phyloP scores from a whole-genome alignment of 2,329 filamentous ascomycete species.

The Diaporthe citri region DNA sequence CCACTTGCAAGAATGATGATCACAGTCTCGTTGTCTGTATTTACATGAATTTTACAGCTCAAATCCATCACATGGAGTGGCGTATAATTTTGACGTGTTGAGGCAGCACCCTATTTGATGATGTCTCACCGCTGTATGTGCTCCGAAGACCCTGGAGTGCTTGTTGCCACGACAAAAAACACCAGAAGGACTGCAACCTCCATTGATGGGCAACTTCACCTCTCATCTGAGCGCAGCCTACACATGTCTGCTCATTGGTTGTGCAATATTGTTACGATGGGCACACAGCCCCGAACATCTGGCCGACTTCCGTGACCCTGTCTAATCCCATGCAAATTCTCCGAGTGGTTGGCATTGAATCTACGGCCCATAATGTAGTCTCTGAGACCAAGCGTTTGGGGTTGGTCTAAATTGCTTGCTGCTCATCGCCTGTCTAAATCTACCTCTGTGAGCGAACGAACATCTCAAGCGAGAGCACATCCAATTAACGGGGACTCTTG shows the following conservation, averaged over 20 bases:
- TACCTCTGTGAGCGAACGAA: neutral
- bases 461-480: neutral
- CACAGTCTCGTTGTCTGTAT: neutral
- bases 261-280: neutral
- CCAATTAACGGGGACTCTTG: neutral
- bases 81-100: neutral
- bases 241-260: neutral
- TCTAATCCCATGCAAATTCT: neutral
- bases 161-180: neutral
- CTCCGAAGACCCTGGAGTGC: neutral
- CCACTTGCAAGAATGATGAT: neutral
- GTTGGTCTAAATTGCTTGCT: neutral
- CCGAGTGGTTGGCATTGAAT: neutral
- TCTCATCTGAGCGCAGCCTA: neutral
- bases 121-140: neutral
- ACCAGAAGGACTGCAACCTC: neutral
- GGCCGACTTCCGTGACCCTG: neutral
- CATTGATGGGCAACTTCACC: neutral
- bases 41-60: neutral
- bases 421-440: neutral
- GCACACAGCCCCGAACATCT: too few relatives aligned
- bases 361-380: constrained; percentile 16
- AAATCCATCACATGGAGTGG: too few relatives aligned
- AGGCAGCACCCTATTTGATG: too few relatives aligned
- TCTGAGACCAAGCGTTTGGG: neutral